phyloP scores from a whole-genome alignment of 768 basidiomycete genomes.

The Termitomyces sp. region DNA sequence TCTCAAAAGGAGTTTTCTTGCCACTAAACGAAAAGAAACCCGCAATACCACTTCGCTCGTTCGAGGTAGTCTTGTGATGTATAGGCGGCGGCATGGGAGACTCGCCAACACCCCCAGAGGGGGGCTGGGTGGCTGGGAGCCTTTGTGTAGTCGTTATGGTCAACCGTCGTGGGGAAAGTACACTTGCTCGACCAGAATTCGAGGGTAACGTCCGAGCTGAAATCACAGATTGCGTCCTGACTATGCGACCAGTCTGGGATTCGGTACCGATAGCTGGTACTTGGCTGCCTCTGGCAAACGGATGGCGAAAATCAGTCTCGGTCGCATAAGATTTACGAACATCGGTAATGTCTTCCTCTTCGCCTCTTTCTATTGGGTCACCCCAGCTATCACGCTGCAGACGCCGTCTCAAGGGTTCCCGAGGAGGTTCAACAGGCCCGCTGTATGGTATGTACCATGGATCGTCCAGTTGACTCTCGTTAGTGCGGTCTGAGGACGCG shows the following conservation, averaged over 20 bases:
- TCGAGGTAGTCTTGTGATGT: slow-evolving; percentile 19
- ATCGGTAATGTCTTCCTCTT: slow-evolving; percentile 25
- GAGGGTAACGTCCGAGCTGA: slow-evolving; percentile 38
- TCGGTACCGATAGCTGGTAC: slow-evolving; percentile 6
- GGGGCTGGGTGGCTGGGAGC: slow-evolving; percentile 32
- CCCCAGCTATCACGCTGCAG: slow-evolving; percentile 39
- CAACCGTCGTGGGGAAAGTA: slow-evolving; percentile 27
- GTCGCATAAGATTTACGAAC: slow-evolving; percentile 25
- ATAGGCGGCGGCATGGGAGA: slow-evolving; percentile 42
- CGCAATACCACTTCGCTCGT: slow-evolving; percentile 36
- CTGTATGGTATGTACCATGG: slow-evolving; percentile 66
- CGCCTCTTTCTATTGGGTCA: slow-evolving; percentile 26
- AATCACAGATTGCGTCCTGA: slow-evolving; percentile 35
- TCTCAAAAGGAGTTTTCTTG: not conserved
- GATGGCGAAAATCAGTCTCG: not conserved
- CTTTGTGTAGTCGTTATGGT: slow-evolving; percentile 28
- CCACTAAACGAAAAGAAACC: slow-evolving; percentile 48
- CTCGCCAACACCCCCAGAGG: slow-evolving; percentile 60
- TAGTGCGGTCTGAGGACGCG: slow-evolving; percentile 3
- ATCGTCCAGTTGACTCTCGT: slow-evolving; percentile 20
- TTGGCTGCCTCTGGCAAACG: not conserved
- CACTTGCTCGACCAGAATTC: slow-evolving; percentile 29
- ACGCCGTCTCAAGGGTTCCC: slow-evolving; percentile 21
- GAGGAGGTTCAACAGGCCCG: slow-evolving; percentile 51
- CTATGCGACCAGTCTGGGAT: slow-evolving; percentile 20